Conservation (phyloP, 768 basidiomycete genomes). For the Mrakia frigida region DNA sequence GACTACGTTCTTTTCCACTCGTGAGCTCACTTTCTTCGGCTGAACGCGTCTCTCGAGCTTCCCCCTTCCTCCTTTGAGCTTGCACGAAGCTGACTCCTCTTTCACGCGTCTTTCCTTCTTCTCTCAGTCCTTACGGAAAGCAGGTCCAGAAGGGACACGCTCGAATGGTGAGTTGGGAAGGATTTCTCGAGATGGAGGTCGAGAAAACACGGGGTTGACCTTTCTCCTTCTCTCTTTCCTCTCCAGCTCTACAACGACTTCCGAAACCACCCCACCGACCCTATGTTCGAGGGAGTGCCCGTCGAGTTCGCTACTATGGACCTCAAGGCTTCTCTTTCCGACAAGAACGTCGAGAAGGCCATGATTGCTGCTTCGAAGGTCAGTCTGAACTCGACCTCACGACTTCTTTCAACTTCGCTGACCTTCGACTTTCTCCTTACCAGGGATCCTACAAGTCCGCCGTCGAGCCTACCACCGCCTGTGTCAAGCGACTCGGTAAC, state of each 20-base stretch:
- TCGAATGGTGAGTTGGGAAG: slow-evolving; percentile 54
- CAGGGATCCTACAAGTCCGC: slow-evolving; percentile 60
- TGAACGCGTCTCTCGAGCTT: neutral
- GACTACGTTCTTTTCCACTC: slow-evolving; percentile 92
- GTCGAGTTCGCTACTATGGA: slow-evolving; percentile 57
- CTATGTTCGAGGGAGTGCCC: slow-evolving; percentile 61
- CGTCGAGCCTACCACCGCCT: slow-evolving; percentile 75
- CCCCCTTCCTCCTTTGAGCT: neutral
- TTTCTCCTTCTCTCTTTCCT: neutral
- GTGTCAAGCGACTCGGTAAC: slow-evolving; percentile 88
- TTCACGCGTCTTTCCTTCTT: neutral
- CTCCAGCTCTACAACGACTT: slow-evolving; percentile 75
- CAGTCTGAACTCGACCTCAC: neutral
- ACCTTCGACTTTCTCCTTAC: neutral
- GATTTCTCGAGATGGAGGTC: neutral
- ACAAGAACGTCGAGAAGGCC: slow-evolving; percentile 92
- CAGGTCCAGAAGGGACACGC: slow-evolving; percentile 96
- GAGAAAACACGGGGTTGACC: neutral
- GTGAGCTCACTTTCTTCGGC: slow-evolving; percentile 34
- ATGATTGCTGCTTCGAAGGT: slow-evolving; percentile 74
- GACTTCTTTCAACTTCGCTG: neutral
- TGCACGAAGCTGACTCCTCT: neutral
- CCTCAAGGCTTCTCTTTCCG: slow-evolving; percentile 70
- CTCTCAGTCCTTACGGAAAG: slow-evolving; percentile 83
- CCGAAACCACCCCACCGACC: slow-evolving; percentile 63